phyloP scores from a whole-genome alignment of 495 filamentous ascomycete species.

The Endocarpon pusillum region DNA sequence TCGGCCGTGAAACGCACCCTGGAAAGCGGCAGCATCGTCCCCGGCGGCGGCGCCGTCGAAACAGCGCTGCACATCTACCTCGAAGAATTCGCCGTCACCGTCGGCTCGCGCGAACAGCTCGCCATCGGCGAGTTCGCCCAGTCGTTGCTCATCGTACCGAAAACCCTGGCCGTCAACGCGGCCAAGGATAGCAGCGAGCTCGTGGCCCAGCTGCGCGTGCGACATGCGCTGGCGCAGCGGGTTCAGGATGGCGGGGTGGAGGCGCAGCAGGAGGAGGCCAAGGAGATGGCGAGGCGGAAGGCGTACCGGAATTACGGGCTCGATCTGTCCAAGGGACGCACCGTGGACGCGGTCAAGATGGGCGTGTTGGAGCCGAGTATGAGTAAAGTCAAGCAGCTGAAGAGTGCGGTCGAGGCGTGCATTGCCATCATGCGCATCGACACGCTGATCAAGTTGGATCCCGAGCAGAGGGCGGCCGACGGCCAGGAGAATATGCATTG shows the following conservation, averaged over 20 bases:
- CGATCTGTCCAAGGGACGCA: slow-evolving; percentile 76
- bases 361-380: slow-evolving; percentile 94
- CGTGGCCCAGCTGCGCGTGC: slow-evolving; percentile 83
- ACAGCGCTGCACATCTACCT: slow-evolving; percentile 98
- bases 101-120: slow-evolving; percentile 92
- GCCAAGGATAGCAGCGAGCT: slow-evolving; percentile 92
- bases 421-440: slow-evolving; percentile 99
- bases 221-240: slow-evolving; percentile 86
- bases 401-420: slow-evolving; percentile 96
- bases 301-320: slow-evolving; percentile 96
- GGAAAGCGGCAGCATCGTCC: slow-evolving; percentile 92
- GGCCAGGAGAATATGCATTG: slow-evolving; percentile 64
- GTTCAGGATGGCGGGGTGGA: slow-evolving; percentile 57
- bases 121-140: slow-evolving; percentile 96
- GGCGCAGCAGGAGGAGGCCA: slow-evolving; percentile 57
- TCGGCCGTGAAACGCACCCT: slow-evolving; percentile 94
- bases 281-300: slow-evolving; percentile 78
- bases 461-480: slow-evolving; percentile 55
- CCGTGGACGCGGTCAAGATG: slow-evolving; percentile 83
- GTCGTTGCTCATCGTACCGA: slow-evolving; percentile 84
- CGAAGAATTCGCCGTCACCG: slow-evolving; percentile 97
- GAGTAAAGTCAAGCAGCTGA: slow-evolving; percentile 96
- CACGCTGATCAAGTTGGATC: slow-evolving; percentile 96
- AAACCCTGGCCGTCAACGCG: slow-evolving; percentile 92
- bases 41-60: slow-evolving; percentile 91